Evolutionary conservation across 225 moss, liverwort and hornwort species (phyloP).

Genomic region (Asterella californica): DNA sequence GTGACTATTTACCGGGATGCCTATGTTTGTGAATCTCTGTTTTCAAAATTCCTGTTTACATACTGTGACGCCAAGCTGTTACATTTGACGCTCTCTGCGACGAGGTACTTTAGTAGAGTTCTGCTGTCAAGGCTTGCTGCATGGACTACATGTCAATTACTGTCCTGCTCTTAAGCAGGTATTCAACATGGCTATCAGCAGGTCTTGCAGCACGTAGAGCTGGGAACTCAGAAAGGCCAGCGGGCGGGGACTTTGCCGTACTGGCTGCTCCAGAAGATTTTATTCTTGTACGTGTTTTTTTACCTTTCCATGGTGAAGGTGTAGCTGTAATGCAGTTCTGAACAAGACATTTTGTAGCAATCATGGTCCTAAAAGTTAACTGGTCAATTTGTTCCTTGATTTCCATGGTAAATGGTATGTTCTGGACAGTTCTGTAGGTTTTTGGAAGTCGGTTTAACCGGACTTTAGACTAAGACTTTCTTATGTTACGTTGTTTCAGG

Average conservation of each 20-base stretch:
- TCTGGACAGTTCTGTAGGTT: neutral
- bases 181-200: conserved; percentile 76
- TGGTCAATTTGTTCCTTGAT: neutral
- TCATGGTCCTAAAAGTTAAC: neutral
- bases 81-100: neutral
- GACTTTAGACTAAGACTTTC: neutral
- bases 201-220: conserved; percentile 71
- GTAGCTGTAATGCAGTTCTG: neutral
- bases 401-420: neutral
- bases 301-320: neutral
- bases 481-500: conserved; percentile 40
- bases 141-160: conserved; percentile 20
- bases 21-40: neutral
- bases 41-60: neutral
- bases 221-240: conserved; percentile 44
- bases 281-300: conserved; percentile 50
- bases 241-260: conserved; percentile 72
- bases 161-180: conserved; percentile 44
- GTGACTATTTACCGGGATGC: neutral
- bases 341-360: too few species aligned
- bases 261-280: conserved; percentile 76
- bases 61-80: neutral
- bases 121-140: neutral
- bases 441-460: neutral
- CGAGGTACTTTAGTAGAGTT: neutral